Evolutionary conservation across 2,329 filamentous ascomycete genomes (phyloP), one percentile per base, ranked within the genome.

Genomic region (Sclerotinia glacialis): DNA sequence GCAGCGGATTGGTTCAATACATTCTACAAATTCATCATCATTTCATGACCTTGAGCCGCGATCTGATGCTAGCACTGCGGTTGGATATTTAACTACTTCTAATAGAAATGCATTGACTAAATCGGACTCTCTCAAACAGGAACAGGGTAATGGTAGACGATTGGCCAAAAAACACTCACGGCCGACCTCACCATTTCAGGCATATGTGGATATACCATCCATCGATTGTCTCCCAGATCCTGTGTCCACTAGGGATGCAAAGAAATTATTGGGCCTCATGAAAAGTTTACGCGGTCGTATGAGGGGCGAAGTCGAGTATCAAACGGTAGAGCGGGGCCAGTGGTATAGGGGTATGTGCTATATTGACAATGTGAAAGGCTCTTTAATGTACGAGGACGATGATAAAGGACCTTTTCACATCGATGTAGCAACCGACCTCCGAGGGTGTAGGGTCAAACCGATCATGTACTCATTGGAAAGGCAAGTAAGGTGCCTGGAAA

Each of bases 281-380:
- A 91, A 88, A 76, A 88, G 84, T 31, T 80, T 92, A 8, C 90
- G 89, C 73, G 91, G 92, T 37, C 85, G 88, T 71, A 95, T 94
- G 91, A 88, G 87, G 72, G 91, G 91, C 66, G 87, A 89, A 71
- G 82, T 93, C 40, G 88, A 91, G 70, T 94, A 91, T 75, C 86
- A 89, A 72, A 82, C 82, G 53, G 85, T 86, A 47, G 80, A 82
- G 18, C 80, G 81, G 31, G 86, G 83, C 21, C 81, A 83, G 1
- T 95, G 91, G 91, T 82, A 84, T 67, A 78, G 82, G 44, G 90
- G 90, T n/a, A 85, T 89, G 69, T 90, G 89, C 75, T 92, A 88
- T 74, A 91, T 95, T 69, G 89, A 93, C 69, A 89, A 92, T 67
- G 88, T 91, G 56, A 86, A 85, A 67, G 91, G 90, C 2, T 88